Percentiles rank a stretch among this genome's conserved stretches.
phyloP scores from a whole-genome alignment of 768 basidiomycete species.

The Leucocoprinus sp. region DNA sequence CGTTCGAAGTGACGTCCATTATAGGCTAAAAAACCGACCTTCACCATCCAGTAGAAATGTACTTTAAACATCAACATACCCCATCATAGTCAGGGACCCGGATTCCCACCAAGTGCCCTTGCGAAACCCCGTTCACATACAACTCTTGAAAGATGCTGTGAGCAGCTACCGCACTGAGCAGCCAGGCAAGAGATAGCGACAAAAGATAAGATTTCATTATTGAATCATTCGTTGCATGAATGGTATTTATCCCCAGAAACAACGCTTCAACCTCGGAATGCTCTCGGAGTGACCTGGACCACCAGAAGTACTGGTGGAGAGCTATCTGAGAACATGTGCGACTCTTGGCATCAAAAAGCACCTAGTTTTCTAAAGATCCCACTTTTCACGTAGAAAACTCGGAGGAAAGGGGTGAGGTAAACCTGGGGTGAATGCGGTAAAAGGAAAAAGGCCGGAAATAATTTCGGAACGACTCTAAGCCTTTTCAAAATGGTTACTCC shows the following conservation, averaged over 20 bases:
- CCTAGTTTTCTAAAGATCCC: not conserved
- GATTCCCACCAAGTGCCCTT: conserved; percentile 35
- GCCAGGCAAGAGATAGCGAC: not conserved
- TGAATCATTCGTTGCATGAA: not conserved
- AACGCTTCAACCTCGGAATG: not conserved
- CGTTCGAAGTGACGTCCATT: conserved; percentile 8
- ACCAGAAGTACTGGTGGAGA: not conserved
- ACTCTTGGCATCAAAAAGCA: not conserved
- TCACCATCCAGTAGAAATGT: not conserved
- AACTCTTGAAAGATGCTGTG: conserved; percentile 51
- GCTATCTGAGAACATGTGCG: not conserved
- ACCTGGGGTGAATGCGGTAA: not conserved
- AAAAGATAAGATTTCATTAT: not conserved
- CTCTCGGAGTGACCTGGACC: not conserved
- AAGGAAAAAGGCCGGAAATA: no score
- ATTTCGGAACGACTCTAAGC: not conserved
- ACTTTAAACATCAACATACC: conserved; percentile 14
- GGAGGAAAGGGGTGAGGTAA: not conserved
- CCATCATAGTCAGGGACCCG: conserved; percentile 38
- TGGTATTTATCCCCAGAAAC: not conserved
- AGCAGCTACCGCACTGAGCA: conserved; percentile 27
- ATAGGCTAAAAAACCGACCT: conserved; percentile 6
- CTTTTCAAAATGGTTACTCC: not conserved
- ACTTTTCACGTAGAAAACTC: not conserved
- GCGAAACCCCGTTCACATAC: conserved; percentile 42